Evolutionary conservation across 2,329 filamentous ascomycete species (phyloP).

Genomic region (Fusarium sarcochroum): DNA sequence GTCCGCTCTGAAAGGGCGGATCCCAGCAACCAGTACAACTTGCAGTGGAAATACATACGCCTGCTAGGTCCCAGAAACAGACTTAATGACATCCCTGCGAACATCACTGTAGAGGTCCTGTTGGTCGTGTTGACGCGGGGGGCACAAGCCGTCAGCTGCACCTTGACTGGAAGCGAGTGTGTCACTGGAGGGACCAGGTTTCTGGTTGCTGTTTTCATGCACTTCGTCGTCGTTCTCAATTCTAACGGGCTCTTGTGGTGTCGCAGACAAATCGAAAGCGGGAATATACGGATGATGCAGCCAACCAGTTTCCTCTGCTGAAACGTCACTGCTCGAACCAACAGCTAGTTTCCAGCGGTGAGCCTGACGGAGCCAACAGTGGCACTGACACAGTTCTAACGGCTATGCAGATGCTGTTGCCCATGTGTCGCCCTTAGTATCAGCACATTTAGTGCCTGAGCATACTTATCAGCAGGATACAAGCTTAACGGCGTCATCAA

Average conservation of each 20-base stretch:
- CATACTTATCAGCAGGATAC: not conserved
- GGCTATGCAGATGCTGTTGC: conserved; percentile 5
- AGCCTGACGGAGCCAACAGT: not conserved
- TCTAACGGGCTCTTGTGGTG: conserved; percentile 31
- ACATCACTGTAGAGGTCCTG: conserved; percentile 9
- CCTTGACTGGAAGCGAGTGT: conserved; percentile 18
- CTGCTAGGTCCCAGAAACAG: conserved; percentile 11
- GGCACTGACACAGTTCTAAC: conserved; percentile 5
- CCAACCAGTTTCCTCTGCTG: conserved; percentile 6
- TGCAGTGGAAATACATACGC: not conserved
- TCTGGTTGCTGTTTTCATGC: conserved; percentile 12
- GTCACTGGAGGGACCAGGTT: conserved; percentile 31
- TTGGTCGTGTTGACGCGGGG: conserved; percentile 2
- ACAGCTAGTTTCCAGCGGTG: conserved; percentile 9
- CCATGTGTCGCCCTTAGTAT: not conserved
- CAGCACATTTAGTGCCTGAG: not conserved
- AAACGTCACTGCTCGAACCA: conserved; percentile 33
- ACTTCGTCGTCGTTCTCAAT: not conserved
- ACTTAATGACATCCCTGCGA: conserved; percentile 28
- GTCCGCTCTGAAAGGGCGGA: not conserved
- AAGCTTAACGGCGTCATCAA: not conserved
- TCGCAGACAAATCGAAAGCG: conserved; percentile 27
- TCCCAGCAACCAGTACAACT: conserved; percentile 6
- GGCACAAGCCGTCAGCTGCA: conserved; percentile 15
- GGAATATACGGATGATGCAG: conserved; percentile 18